A percentile compares a stretch with the other conserved stretches of the same genome.
phyloP scores from a whole-genome alignment of 129 eudicot genomes.

The Pulicaria dysenterica region DNA sequence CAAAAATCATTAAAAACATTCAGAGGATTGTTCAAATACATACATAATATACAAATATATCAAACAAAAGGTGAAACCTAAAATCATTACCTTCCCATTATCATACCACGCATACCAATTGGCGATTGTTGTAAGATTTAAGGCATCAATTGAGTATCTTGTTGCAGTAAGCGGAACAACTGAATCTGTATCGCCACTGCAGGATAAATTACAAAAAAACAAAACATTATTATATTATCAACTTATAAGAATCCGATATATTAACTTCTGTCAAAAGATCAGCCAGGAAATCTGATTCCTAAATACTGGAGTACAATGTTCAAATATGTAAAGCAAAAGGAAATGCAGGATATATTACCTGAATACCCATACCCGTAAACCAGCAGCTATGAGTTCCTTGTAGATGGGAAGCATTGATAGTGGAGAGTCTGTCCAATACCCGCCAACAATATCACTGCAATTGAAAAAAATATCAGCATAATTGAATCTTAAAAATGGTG shows the following conservation, averaged over 20 bases:
- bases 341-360: slow-evolving; percentile 47
- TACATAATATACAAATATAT: neutral
- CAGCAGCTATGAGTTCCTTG: slow-evolving; percentile 83
- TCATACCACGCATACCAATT: slow-evolving; percentile 92
- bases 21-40: neutral
- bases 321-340: neutral
- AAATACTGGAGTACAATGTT: neutral
- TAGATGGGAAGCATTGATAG: slow-evolving; percentile 89
- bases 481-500: neutral
- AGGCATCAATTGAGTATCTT: slow-evolving; percentile 76
- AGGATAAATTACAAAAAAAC: neutral
- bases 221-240: neutral
- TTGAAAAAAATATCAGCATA: slow-evolving; percentile 16
- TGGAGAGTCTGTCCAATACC: slow-evolving; percentile 89
- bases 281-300: too few relatives aligned
- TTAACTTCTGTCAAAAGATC: neutral
- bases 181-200: slow-evolving; percentile 88
- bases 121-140: slow-evolving; percentile 67
- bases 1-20: neutral
- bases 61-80: neutral
- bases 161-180: slow-evolving; percentile 89
- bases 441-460: slow-evolving; percentile 78
- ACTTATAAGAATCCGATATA: neutral
- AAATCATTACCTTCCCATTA: slow-evolving; percentile 53
- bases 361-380: slow-evolving; percentile 85